Base-by-base conservation (phyloP, 139 green algal genomes). In the Microglena sp. region DNA sequence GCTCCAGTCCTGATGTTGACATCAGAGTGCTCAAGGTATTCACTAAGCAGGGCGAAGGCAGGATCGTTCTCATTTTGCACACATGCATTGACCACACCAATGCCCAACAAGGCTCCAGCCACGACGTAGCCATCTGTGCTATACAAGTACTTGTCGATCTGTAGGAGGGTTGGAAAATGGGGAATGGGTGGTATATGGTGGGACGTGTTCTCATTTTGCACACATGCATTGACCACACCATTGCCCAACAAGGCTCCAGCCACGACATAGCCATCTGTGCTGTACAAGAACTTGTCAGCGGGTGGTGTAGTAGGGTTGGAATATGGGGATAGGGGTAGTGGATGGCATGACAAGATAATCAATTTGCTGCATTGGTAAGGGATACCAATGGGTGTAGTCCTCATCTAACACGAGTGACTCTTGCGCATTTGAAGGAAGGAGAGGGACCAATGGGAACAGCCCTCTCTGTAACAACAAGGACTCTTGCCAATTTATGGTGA, bases 211-310 rank as follows among this genome's bases (percentile, higher is more conserved):
- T 99, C 93, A 67, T 96, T 91, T 35, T 85, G 84, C 5, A 97
- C 86, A 3, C 86, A 78, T 40, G 74, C 80, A 82, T 89, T 93
- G 50, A 96, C 79, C 27, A 98, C 83, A 57, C 94, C 94, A 3
- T 97, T 91, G 3, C 84, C 94, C 33, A 99, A 78, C 72, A 97
- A 73, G 0, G 91, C 92, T 7, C 94, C 56, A 1, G 67, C 66
- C 46, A 90, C 79, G 0, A 92, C 79, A 44, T 85, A 73, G 46
- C 77, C 74, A 73, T 98, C 93, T 11, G 77, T 87, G 45, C 65
- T 85, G 78, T 99, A 99, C 6, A 98, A 77, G 76, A 95, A 99
- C 78, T 95, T 95, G 86, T 99, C 94, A n/a, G n/a, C n/a, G n/a
- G n/a, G n/a, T n/a, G n/a, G n/a, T n/a, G n/a, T n/a, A n/a, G n/a